Base-by-base conservation (phyloP, 768 basidiomycete species). In the Lepiota venenata region DNA sequence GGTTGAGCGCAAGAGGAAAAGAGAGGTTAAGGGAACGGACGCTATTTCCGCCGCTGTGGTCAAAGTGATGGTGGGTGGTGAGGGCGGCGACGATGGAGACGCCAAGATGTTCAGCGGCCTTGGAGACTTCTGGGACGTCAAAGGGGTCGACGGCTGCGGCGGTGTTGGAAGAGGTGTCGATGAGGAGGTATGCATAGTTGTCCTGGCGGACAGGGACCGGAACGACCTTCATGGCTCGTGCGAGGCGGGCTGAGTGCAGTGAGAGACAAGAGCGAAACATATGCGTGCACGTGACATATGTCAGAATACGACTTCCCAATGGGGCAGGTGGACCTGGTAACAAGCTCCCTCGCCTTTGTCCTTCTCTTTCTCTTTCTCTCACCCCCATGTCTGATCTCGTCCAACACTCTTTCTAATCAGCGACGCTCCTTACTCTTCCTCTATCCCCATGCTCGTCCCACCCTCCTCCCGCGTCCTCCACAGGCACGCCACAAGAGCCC, bases 41-140 rank as follows among this genome's bases (percentile, higher is more conserved):
- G 73, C 83, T 66, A 69, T 95, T 96, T 32, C 93, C 93, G 16
- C 91, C 91, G 59, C 85, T 87, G 67, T 94, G 93, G 72, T 98
- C 95, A 58, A 77, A 63, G 68, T 97, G 95, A 68, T 94, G 92
- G 69, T 97, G 96, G 2, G 96, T 98, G 11, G 93, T 97, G 60
- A 98, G 77, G 20, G 73, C 79, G 38, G 88, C 85, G 35, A 89
- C 76, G 53, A 94, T 77, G 43, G 78, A 66, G 21, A 92, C 87
- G 4, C 74, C 83, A 37, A 81, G 78, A 9, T 72, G 69, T 40
- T 83, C 69, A 2, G 90, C 93, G 1, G 80, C 82, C 0, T 74
- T 79, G 35, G 75, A 64, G 2, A 94, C 83, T 64, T 85, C 90
- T 41, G 77, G 64, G 0, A 91, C 81, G 60, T 93, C 89, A 65